Evolutionary conservation across 208 protist species (phyloP), one percentile per base, ranked within the genome.

Genomic region (Acanthamoeba healyi): DNA sequence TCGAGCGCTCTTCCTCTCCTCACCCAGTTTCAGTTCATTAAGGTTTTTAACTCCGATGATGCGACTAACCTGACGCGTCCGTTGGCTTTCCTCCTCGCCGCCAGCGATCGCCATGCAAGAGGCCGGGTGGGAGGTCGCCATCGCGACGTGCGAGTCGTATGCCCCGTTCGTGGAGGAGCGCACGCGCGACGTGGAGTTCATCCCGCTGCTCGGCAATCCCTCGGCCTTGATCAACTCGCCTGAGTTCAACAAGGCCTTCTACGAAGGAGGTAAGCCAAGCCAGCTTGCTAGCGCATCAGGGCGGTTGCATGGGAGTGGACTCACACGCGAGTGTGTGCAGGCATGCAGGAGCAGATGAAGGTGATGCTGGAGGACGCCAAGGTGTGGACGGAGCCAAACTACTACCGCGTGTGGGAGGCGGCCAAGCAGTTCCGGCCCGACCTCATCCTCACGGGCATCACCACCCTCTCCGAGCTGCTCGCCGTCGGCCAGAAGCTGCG

Each of bases 401-500:
- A 49, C 38, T 24, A 79, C 24, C 70, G 70, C 70, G 38, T 79
- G 38, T 79, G 70, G 70, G 70, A 46, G 17, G 70, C 70, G 38
- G 70, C 70, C 34, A 79, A 79, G 38, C 70, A 79, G 70, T 46
- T 79, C 38, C 4, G 70, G 19, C 70, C 70, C 7, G 70, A 79
- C 36, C 70, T 79, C 36, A 79, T 79, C 36, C 70, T 79, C 6
- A 79, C 70, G 0, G 70, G 70, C 70, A 79, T 79, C 36, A 46
- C 38, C 32, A 79, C 70, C 19, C 70, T 79, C 38, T 79, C 70
- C 36, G 70, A 79, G 70, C 36, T 79, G 38, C 70, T 79, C 14
- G 70, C 70, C 38, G 70, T 79, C 36, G 70, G 70, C 38, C 70
- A 79, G 70, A 79, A 79, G 70, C 38, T 79, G 36, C 70, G 70